Evolutionary conservation across 1,284 basidiomycete species (phyloP).

Genomic region (Fomitiporia mediterranea): DNA sequence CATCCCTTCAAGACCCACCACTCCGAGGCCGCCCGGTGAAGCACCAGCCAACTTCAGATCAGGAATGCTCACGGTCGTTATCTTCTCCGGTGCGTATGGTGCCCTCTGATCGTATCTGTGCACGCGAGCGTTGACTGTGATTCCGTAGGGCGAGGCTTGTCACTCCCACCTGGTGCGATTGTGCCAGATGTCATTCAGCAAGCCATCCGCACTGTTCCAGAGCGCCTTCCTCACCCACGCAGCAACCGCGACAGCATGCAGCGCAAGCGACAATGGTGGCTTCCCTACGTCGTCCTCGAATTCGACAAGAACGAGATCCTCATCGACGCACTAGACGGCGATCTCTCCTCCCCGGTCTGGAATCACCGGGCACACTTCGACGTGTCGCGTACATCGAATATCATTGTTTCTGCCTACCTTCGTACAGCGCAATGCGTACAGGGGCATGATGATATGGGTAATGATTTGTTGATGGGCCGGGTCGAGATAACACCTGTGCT

Average conservation of each 20-base stretch:
- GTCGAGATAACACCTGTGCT: constrained; percentile 88
- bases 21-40: constrained; percentile 54
- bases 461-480: constrained; percentile 86
- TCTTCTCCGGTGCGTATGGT: constrained; percentile 67
- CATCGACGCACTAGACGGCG: constrained; percentile 92
- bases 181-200: constrained; percentile 86
- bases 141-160: constrained; percentile 72
- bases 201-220: constrained; percentile 59
- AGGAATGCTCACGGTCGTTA: constrained; percentile 82
- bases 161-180: constrained; percentile 66
- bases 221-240: constrained; percentile 34
- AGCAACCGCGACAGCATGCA: constrained; percentile 85
- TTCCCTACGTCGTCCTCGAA: constrained; percentile 95
- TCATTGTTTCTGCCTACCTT: constrained; percentile 85
- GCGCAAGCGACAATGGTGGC: constrained; percentile 90
- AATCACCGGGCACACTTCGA: constrained; percentile 97
- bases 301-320: constrained; percentile 99
- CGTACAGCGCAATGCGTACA: constrained; percentile 64
- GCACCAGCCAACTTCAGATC: constrained; percentile 53
- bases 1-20: constrained; percentile 65
- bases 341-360: constrained; percentile 83
- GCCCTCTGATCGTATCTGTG: too few species aligned
- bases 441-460: constrained; percentile 86
- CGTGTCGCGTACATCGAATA: constrained; percentile 86
- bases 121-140: not conserved